These are phyloP conservation scores for Protomyces arabidopsidicola DNA, from an alignment of 1,139 yeast genomes.

Conservation along the genomic window DNA sequence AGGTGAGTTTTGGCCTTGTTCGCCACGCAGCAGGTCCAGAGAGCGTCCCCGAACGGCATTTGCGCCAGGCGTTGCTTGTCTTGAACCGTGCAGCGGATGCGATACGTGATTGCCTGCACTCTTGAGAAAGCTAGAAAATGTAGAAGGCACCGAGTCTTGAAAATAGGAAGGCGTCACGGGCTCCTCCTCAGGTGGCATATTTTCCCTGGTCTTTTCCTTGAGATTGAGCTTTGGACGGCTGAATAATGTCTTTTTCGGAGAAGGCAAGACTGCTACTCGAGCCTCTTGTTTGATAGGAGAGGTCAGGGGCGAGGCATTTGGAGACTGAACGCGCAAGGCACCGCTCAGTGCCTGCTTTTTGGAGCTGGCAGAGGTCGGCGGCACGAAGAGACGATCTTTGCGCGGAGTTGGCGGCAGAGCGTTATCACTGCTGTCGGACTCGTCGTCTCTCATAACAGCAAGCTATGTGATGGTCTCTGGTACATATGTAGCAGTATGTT, in stretches of 20 bases:
- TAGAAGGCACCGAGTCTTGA: background rate
- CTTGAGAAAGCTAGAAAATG: slow-evolving; percentile 9
- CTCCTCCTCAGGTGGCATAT: background rate
- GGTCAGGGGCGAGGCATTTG: background rate
- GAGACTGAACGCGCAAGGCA: background rate
- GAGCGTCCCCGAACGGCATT: slow-evolving; percentile 4
- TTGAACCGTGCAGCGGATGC: slow-evolving; percentile 1
- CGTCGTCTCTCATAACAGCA: slow-evolving; percentile 1
- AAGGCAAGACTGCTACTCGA: background rate
- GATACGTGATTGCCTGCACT: slow-evolving; percentile 18
- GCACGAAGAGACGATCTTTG: background rate
- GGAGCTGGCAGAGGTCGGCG: background rate
- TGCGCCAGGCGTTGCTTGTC: background rate
- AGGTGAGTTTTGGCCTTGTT: slow-evolving; percentile 7
- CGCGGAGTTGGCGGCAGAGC: slow-evolving; percentile 18
- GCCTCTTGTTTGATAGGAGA: background rate
- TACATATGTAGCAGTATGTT: no score
- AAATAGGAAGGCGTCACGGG: background rate
- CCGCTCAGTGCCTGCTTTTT: background rate
- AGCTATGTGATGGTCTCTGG: no score
- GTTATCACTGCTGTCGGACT: slow-evolving; percentile 22
- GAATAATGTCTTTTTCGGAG: slow-evolving; percentile 13
- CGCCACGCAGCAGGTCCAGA: slow-evolving; percentile 7
- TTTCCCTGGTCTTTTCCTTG: background rate
- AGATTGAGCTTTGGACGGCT: slow-evolving; percentile 22